Conservation (phyloP, 371 early-diverging fungal species). For the Lichtheimia hyalospora region DNA sequence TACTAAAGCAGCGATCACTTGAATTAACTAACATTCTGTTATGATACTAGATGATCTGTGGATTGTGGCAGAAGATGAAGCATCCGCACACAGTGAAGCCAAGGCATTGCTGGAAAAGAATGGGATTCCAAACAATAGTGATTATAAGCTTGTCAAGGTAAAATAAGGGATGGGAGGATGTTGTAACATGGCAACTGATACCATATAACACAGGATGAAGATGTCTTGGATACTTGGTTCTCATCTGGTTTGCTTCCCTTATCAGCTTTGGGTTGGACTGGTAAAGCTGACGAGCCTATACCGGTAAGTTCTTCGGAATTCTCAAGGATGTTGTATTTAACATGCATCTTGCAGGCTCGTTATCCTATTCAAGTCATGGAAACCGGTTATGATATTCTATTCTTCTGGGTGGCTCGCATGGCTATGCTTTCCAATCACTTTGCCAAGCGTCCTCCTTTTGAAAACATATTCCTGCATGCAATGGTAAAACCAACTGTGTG, state of each 20-base stretch:
- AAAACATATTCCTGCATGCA: constrained; percentile 75
- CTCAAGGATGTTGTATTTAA: background rate
- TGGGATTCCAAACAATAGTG: constrained; percentile 24
- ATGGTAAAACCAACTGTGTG: constrained; percentile 56
- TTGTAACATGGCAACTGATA: background rate
- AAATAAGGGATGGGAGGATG: background rate
- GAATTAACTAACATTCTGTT: background rate
- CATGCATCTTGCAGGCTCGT: constrained; percentile 26
- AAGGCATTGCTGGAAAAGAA: constrained; percentile 23
- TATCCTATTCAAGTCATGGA: constrained; percentile 94
- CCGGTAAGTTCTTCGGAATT: background rate
- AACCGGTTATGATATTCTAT: constrained; percentile 99
- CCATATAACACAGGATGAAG: constrained; percentile 76
- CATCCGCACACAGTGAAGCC: constrained; percentile 62
- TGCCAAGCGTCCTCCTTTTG: constrained; percentile 84
- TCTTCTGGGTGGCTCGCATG: constrained; percentile 99
- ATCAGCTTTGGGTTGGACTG: constrained; percentile 76
- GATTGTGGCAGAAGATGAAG: constrained; percentile 68
- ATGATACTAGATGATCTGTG: constrained; percentile 56
- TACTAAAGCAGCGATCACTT: background rate
- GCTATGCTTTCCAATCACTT: constrained; percentile 96
- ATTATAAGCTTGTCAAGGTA: constrained; percentile 38
- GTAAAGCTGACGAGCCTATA: constrained; percentile 20
- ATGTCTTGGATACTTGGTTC: constrained; percentile 99
- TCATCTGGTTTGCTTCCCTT: constrained; percentile 98